Conservation (phyloP, 441 rosid genomes). For the Eugenia klotzschiana region DNA sequence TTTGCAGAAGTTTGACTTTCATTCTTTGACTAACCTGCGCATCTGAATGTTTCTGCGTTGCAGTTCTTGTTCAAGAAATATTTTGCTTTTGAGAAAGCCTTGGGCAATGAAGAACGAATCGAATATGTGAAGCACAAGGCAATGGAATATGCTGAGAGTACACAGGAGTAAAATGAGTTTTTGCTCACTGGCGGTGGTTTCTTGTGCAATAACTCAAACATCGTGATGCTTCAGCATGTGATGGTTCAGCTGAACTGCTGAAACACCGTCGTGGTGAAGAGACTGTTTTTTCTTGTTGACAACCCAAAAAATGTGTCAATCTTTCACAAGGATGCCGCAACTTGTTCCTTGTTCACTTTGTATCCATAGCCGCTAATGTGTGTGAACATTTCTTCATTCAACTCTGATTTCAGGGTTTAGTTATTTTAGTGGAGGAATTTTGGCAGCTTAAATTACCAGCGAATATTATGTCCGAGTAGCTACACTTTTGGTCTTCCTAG, state of each 20-base stretch:
- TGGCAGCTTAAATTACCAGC: neutral
- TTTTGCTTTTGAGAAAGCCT: constrained; percentile 56
- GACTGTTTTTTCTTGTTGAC: neutral
- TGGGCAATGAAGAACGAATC: constrained; percentile 46
- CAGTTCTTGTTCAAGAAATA: constrained; percentile 93
- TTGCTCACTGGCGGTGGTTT: neutral
- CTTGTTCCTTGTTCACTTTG: neutral
- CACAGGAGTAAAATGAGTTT: constrained; percentile 12
- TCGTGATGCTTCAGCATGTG: neutral
- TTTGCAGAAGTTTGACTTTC: neutral
- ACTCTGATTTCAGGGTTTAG: neutral
- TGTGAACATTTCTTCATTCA: neutral
- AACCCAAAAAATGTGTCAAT: neutral
- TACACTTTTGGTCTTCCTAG: neutral
- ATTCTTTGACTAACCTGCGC: neutral
- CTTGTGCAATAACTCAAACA: neutral
- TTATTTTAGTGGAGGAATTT: neutral
- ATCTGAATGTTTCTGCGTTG: neutral
- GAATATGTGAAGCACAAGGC: constrained; percentile 73
- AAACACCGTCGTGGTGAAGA: neutral
- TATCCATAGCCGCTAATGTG: neutral
- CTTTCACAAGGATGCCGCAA: neutral
- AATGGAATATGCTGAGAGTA: constrained; percentile 61
- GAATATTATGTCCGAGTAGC: neutral
- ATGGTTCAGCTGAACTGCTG: neutral